These are phyloP conservation scores for Lentinula boryana DNA, from an alignment of 768 basidiomycete species.

Conservation along the genomic window DNA sequence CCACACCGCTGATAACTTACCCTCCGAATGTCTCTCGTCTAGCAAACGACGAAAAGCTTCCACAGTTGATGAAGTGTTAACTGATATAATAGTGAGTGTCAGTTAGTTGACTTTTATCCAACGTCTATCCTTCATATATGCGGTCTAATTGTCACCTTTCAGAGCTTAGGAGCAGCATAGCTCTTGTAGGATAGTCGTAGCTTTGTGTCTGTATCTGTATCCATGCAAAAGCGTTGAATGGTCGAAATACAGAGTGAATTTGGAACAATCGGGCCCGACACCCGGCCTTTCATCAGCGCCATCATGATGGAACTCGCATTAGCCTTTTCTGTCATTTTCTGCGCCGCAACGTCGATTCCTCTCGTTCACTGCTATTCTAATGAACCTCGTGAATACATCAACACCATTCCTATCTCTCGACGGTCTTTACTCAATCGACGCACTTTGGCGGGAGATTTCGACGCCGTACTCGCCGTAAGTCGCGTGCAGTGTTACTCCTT, in stretches of 20 bases:
- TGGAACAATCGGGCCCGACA: too few relatives aligned
- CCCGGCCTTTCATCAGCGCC: background rate
- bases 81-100: background rate
- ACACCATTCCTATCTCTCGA: background rate
- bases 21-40: constrained; percentile 7
- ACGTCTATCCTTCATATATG: background rate
- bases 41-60: background rate
- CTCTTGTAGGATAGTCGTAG: background rate
- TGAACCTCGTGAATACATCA: background rate
- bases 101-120: background rate
- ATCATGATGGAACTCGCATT: background rate
- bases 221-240: too few relatives aligned
- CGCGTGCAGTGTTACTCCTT: background rate
- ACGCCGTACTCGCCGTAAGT: background rate
- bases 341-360: background rate
- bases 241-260: too few relatives aligned
- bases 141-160: background rate
- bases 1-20: background rate
- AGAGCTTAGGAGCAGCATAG: background rate
- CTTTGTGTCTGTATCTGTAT: background rate
- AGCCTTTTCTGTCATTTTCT: background rate
- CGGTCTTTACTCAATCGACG: background rate
- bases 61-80: background rate
- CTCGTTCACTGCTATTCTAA: background rate
- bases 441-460: background rate